phyloP scores from a whole-genome alignment of 345 rosid species.

The Acer negundo region DNA sequence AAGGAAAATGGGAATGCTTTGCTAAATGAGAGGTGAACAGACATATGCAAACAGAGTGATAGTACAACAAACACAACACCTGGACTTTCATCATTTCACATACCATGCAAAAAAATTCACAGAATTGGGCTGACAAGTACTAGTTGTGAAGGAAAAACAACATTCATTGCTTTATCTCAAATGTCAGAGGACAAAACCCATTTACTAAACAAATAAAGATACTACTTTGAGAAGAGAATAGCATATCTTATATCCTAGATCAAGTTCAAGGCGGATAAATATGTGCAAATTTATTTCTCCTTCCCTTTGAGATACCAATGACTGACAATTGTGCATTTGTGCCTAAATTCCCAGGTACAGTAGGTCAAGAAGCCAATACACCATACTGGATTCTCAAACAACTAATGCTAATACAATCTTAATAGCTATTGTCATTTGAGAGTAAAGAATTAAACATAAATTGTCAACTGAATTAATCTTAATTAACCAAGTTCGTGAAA shows the following conservation, averaged over 20 bases:
- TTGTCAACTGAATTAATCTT: constrained; percentile 2
- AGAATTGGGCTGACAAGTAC: not conserved
- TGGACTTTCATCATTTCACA: not conserved
- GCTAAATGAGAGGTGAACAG: not conserved
- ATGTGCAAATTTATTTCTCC: not conserved
- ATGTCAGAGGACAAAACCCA: not conserved
- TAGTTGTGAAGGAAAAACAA: not conserved
- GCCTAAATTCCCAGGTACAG: not conserved
- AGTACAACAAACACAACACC: not conserved
- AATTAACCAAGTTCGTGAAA: constrained; percentile 8
- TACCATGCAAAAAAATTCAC: not conserved
- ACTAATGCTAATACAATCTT: constrained; percentile 5
- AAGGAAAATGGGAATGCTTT: not conserved
- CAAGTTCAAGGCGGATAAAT: not conserved
- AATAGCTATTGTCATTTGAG: not conserved
- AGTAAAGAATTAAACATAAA: not conserved
- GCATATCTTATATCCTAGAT: not conserved
- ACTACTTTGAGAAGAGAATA: not conserved
- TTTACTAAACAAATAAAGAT: not conserved
- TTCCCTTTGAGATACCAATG: constrained; percentile 4
- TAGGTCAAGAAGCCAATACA: not conserved
- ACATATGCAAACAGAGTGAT: not conserved
- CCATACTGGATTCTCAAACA: not conserved
- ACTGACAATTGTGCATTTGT: not conserved
- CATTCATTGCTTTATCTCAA: not conserved